Conservation (phyloP, 2,329 filamentous ascomycete genomes). For the Diplodia sapinea region DNA sequence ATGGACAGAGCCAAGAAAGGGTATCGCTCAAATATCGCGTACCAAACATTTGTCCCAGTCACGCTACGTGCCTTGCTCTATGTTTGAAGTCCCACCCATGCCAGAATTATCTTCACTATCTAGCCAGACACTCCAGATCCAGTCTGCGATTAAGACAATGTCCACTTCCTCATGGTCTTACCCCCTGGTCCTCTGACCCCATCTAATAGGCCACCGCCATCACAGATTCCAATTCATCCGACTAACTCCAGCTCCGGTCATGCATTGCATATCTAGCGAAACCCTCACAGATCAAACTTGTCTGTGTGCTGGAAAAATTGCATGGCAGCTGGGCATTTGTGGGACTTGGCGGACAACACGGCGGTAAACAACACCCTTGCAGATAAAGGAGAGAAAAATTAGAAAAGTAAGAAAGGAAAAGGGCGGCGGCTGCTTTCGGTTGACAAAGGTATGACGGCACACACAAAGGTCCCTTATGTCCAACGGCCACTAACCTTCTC, state of each 20-base stretch:
- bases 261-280: background rate
- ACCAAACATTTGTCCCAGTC: background rate
- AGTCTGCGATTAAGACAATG: background rate
- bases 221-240: background rate
- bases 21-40: background rate
- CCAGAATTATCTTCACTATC: background rate
- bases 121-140: background rate
- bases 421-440: background rate
- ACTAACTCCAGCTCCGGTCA: background rate
- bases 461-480: conserved; percentile 6
- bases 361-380: background rate
- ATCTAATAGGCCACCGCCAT: background rate
- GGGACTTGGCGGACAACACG: conserved; percentile 11
- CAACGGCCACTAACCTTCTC: background rate
- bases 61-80: background rate
- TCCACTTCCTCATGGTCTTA: background rate
- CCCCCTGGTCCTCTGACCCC: too few relatives aligned
- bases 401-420: background rate
- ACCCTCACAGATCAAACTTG: background rate
- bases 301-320: background rate
- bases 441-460: background rate
- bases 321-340: conserved; percentile 17
- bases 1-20: background rate
- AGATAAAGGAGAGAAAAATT: background rate
- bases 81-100: background rate